A percentile compares a stretch with the other conserved stretches of the same genome.
phyloP scores from a whole-genome alignment of 192 early-diverging fungal species.

The Coemansia reversa region DNA sequence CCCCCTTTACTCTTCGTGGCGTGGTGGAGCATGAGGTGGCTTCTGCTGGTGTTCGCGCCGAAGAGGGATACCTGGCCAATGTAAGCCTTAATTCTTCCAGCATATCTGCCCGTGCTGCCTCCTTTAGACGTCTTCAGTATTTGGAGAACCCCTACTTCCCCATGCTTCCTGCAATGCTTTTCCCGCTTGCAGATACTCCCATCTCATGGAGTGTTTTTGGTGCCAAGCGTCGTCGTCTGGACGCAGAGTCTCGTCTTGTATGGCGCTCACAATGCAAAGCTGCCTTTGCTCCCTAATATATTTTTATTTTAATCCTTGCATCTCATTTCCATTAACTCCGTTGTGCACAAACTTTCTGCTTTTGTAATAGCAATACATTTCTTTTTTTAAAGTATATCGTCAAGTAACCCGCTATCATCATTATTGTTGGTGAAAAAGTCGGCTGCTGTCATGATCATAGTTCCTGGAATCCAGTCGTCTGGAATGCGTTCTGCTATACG shows the following conservation, averaged over 20 bases:
- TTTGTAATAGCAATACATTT: no score
- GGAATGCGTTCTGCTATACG: constrained; percentile 58
- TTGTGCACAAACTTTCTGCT: no score
- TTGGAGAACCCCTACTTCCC: constrained; percentile 50
- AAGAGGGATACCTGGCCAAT: constrained; percentile 22
- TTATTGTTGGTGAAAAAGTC: not conserved
- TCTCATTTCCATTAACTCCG: no score
- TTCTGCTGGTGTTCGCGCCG: not conserved
- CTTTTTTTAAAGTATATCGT: constrained; percentile 7
- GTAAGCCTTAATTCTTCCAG: not conserved
- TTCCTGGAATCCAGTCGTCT: constrained; percentile 63
- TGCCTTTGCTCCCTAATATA: constrained; percentile 16
- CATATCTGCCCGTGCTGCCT: not conserved
- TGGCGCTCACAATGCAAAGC: constrained; percentile 43
- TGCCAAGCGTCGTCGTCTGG: constrained; percentile 38
- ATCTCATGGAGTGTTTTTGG: constrained; percentile 40
- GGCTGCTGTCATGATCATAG: constrained; percentile 13
- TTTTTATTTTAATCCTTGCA: constrained; percentile 1
- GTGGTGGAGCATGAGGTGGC: constrained; percentile 33
- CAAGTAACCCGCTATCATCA: not conserved
- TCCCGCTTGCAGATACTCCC: constrained; percentile 37
- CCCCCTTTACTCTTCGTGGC: constrained; percentile 49
- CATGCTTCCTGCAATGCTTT: constrained; percentile 32
- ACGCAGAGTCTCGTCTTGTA: constrained; percentile 39
- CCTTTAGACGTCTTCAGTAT: constrained; percentile 20